Conservation (phyloP, 306 rosid species). For the Urtica urens region DNA sequence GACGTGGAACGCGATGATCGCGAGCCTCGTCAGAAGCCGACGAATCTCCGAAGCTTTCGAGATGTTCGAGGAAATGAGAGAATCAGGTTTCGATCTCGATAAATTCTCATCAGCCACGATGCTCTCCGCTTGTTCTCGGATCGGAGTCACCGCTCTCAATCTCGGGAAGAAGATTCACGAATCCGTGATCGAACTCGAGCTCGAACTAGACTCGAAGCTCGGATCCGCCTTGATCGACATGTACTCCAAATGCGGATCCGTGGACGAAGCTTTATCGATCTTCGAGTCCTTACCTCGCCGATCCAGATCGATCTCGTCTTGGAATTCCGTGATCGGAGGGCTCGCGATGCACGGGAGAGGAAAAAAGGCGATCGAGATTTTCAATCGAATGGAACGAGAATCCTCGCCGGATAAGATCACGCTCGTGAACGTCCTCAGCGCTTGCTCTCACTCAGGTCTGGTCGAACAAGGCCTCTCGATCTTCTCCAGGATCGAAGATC, state of each 20-base stretch:
- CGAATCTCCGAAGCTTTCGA: constrained; percentile 43
- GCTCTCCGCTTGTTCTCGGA: constrained; percentile 48
- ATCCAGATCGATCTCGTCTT: constrained; percentile 39
- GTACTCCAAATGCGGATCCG: constrained; percentile 62
- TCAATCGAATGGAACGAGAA: constrained; percentile 36
- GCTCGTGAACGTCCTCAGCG: constrained; percentile 45
- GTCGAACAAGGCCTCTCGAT: constrained; percentile 31
- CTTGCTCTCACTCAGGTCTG: constrained; percentile 54
- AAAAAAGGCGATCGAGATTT: constrained; percentile 33
- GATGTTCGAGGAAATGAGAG: constrained; percentile 39
- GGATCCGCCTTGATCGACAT: constrained; percentile 51
- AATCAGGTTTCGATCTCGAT: constrained; percentile 29
- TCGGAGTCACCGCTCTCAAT: constrained; percentile 51
- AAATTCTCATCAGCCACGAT: constrained; percentile 48
- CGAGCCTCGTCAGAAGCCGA: constrained; percentile 39
- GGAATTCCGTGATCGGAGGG: constrained; percentile 75
- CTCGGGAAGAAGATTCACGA: constrained; percentile 61
- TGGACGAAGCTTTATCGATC: constrained; percentile 38
- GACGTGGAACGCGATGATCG: constrained; percentile 63
- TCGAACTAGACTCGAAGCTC: constrained; percentile 44
- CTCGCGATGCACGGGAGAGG: constrained; percentile 67
- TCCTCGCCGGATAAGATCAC: constrained; percentile 41
- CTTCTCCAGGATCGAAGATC: constrained; percentile 29
- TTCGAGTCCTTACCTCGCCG: constrained; percentile 26
- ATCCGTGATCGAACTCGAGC: constrained; percentile 27